Evolutionary conservation across 2,329 filamentous ascomycete species (phyloP).

Genomic region (Colletotrichum truncatum): DNA sequence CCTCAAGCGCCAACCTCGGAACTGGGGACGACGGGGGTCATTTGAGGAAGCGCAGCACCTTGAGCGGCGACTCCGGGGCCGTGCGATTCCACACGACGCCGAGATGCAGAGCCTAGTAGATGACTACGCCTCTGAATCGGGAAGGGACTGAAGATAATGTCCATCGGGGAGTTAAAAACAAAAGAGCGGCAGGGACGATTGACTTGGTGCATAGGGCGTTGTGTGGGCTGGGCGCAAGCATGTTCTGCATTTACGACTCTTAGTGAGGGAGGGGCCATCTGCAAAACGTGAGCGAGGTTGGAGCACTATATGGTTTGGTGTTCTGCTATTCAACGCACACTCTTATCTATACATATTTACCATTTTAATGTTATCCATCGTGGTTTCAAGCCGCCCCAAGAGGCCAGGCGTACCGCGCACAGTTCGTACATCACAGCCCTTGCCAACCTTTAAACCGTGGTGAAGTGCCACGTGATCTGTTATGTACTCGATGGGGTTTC

Average conservation of each 20-base stretch:
- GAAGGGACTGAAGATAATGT: slow-evolving; percentile 5
- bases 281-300: not conserved
- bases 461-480: not conserved
- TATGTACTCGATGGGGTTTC: not conserved
- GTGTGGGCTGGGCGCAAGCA: slow-evolving; percentile 5
- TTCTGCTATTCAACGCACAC: not conserved
- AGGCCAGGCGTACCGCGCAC: not conserved
- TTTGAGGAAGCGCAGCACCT: slow-evolving; percentile 61
- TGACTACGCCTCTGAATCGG: slow-evolving; percentile 29
- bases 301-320: not conserved
- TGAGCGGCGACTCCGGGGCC: slow-evolving; percentile 9
- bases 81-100: slow-evolving; percentile 12
- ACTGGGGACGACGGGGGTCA: slow-evolving; percentile 89
- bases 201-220: slow-evolving; percentile 12
- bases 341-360: slow-evolving; percentile 8
- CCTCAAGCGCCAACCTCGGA: slow-evolving; percentile 86
- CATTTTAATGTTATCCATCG: slow-evolving; percentile 21
- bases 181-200: not conserved
- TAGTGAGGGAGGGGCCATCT: slow-evolving; percentile 7
- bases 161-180: not conserved
- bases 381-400: not conserved
- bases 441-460: not conserved
- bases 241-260: slow-evolving; percentile 12
- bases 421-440: not conserved
- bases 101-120: slow-evolving; percentile 32